phyloP scores from a whole-genome alignment of 108 stramenopile species.

The Pinguiococcus pyrenoidosus region DNA sequence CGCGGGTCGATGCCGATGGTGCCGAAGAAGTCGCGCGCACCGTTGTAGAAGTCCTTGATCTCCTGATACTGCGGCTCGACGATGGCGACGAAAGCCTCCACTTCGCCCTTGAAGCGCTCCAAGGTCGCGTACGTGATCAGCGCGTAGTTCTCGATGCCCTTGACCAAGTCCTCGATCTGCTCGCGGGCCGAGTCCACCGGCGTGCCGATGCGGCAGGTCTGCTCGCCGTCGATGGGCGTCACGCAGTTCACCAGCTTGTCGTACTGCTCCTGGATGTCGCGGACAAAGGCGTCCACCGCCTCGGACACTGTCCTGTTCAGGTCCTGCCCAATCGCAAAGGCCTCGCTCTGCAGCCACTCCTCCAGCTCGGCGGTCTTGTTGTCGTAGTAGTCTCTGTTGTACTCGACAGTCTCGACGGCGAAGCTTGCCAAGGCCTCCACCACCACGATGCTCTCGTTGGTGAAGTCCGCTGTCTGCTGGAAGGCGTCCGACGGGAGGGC shows the following conservation, averaged over 20 bases:
- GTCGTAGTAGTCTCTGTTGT: constrained; percentile 3
- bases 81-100: neutral
- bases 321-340: constrained; percentile 4
- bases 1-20: neutral
- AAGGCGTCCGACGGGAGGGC: too few relatives aligned
- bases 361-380: constrained; percentile 2
- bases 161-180: constrained; percentile 1
- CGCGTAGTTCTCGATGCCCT: neutral
- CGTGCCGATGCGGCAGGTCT: neutral
- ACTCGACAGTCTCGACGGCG: constrained; percentile 2
- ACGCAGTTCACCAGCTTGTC: constrained; percentile 6
- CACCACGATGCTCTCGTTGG: neutral
- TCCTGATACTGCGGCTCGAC: neutral
- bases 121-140: too few relatives aligned
- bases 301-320: neutral
- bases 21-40: neutral
- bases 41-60: neutral
- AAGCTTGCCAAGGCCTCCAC: neutral
- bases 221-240: constrained; percentile 1
- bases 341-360: neutral
- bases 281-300: neutral
- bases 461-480: neutral
- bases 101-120: too few relatives aligned
- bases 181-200: neutral
- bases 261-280: neutral